These are phyloP conservation scores for Pulveroboletus sp. DNA, from an alignment of 1,284 basidiomycete species.

Conservation along the genomic window DNA sequence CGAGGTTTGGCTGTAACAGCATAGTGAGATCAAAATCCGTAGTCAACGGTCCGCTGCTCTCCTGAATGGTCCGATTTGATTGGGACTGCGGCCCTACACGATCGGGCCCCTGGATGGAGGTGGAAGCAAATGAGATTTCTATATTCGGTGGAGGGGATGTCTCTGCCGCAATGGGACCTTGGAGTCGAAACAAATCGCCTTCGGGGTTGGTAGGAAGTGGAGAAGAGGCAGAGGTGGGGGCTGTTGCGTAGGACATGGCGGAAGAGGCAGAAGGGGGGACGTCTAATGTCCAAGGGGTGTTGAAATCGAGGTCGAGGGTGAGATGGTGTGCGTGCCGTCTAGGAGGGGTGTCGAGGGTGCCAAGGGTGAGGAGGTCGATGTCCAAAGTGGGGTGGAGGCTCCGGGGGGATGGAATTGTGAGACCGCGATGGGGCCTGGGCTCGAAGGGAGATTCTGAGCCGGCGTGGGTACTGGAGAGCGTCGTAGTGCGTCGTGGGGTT, in stretches of 20 bases:
- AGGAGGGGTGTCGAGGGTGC: not conserved
- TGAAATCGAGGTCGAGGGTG: conserved; percentile 27
- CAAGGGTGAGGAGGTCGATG: conserved; percentile 10
- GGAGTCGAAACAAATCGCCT: conserved; percentile 18
- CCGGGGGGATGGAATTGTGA: not conserved
- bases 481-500: conserved; percentile 3
- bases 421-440: conserved; percentile 12
- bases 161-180: not conserved
- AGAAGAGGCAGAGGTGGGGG: conserved; percentile 13
- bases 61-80: not conserved
- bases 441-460: conserved; percentile 19
- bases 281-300: conserved; percentile 17
- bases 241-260: conserved; percentile 28
- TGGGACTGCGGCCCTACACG: conserved; percentile 1
- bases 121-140: conserved; percentile 10
- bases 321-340: conserved; percentile 12
- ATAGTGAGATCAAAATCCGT: conserved; percentile 25
- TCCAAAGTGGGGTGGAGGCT: conserved; percentile 11
- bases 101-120: conserved; percentile 3
- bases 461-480: conserved; percentile 11
- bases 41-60: conserved; percentile 13
- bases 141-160: conserved; percentile 6
- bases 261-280: conserved; percentile 19
- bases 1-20: conserved; percentile 8
- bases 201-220: conserved; percentile 10